These are phyloP conservation scores for Pestalotiopsis sp. DNA, from an alignment of 2,329 filamentous ascomycete species.

Conservation along the genomic window DNA sequence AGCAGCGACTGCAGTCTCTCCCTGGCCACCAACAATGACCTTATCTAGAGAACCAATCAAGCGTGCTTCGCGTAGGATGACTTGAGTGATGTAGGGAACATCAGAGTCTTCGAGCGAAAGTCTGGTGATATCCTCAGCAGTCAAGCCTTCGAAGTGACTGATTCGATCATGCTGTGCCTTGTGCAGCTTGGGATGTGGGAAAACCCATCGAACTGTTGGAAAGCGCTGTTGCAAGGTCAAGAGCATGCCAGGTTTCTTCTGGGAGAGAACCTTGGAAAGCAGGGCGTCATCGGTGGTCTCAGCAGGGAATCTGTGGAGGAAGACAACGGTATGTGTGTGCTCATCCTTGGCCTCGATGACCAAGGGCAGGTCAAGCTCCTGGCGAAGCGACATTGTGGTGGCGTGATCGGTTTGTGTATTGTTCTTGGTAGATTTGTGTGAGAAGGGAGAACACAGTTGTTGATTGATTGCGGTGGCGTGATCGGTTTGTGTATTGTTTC, in stretches of 20 bases:
- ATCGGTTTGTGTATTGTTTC: too few species aligned
- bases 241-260: conserved; percentile 15
- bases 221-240: conserved; percentile 17
- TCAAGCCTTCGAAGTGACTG: conserved; percentile 14
- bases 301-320: conserved; percentile 18
- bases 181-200: conserved; percentile 17
- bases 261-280: conserved; percentile 15
- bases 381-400: conserved; percentile 13
- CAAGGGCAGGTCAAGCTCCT: conserved; percentile 13
- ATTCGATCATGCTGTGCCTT: neutral
- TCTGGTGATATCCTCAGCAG: conserved; percentile 10
- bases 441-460: neutral
- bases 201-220: conserved; percentile 19
- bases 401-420: neutral
- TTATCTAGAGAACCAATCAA: conserved; percentile 15
- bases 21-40: conserved; percentile 20
- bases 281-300: conserved; percentile 15
- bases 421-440: neutral
- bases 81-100: conserved; percentile 19
- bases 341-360: conserved; percentile 14
- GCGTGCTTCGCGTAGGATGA: conserved; percentile 19
- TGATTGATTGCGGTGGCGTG: too few species aligned
- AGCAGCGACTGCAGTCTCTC: conserved; percentile 20
- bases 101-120: conserved; percentile 9
- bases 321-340: conserved; percentile 22